These are phyloP conservation scores for Fusarium sp. DNA, from an alignment of 2,329 filamentous ascomycete genomes.

Conservation along the genomic window DNA sequence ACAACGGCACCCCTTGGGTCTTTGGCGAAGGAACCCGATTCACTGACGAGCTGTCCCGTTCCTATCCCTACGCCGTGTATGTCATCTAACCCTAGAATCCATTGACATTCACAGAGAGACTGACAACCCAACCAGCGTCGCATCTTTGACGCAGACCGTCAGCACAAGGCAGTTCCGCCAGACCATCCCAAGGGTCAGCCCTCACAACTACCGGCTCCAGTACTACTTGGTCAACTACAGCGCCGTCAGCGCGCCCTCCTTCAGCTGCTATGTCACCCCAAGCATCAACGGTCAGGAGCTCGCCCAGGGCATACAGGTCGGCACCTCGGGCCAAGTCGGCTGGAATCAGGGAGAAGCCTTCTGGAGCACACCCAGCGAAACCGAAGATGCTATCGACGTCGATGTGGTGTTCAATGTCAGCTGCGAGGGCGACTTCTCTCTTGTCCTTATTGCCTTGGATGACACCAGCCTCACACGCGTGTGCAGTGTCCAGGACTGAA, in stretches of 20 bases:
- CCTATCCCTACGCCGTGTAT: not conserved
- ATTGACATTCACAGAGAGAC: not conserved
- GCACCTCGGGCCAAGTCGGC: not conserved
- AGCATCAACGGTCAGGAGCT: not conserved
- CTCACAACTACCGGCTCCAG: not conserved
- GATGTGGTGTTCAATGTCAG: not conserved
- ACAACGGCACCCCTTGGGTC: not conserved
- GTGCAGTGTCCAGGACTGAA: not conserved
- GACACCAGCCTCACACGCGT: constrained; percentile 2
- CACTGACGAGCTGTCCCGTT: not conserved
- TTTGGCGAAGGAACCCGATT: not conserved
- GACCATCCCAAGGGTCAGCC: not conserved
- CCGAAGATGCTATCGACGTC: not conserved
- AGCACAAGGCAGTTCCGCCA: not conserved
- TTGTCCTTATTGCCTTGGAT: not conserved
- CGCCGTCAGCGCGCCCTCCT: not conserved
- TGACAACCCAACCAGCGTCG: not conserved
- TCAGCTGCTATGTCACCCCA: not conserved
- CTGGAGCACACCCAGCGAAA: not conserved
- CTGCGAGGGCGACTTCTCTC: not conserved
- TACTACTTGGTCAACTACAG: constrained; percentile 1
- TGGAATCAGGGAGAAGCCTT: not conserved
- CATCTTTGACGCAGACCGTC: not conserved
- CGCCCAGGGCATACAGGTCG: not conserved
- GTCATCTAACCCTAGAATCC: not conserved